Evolutionary conservation across 331 rosid genomes (phyloP), one percentile per base, ranked within the genome.

Genomic region (Quercus phellos): DNA sequence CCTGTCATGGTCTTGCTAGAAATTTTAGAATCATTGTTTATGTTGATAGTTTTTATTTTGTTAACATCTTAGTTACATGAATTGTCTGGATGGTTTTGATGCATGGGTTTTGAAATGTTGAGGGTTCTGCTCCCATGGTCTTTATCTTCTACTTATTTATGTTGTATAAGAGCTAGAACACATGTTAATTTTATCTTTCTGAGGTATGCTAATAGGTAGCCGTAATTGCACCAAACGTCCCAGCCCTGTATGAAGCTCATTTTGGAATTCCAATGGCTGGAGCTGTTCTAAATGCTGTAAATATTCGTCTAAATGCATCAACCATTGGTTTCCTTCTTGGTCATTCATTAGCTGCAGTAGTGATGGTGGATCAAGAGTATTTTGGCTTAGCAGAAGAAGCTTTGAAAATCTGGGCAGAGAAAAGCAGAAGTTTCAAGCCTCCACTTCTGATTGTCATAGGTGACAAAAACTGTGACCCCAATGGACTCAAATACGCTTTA

Each of bases 221-320:
- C 14, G 85, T 92, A 46, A 89, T 94, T 78, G 96, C 97, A 50
- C 98, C 98, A 27, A 94, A 94, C 63, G 51, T 92, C 68, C 98
- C 98, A 21, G 96, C 96, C 19, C 81, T 90, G 6, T 94, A 89
- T 86, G 98, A 94, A 89, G 96, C 97, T 70, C 98, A 94, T 79
- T 94, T 89, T 78, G 97, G 93, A 79, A 79, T 92, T 73, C 96
- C 98, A 60, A 94, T 94, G 97, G 78, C 90, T 51, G 97, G 98
- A 76, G 89, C 97, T 32, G 98, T 92, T 55, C 55, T 92, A n/a
- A 94, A 94, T 68, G 79, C 91, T 55, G 93, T 94, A 2, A 94
- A 94, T 34, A 81, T 92, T 51, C 89, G 98, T 72, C 87, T 94
- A 58, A 94, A 94, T 84, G 96, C 94, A 53, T 60, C 90, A 0